Conservation (phyloP, 2,329 filamentous ascomycete genomes). For the Cladophialophora bantiana region DNA sequence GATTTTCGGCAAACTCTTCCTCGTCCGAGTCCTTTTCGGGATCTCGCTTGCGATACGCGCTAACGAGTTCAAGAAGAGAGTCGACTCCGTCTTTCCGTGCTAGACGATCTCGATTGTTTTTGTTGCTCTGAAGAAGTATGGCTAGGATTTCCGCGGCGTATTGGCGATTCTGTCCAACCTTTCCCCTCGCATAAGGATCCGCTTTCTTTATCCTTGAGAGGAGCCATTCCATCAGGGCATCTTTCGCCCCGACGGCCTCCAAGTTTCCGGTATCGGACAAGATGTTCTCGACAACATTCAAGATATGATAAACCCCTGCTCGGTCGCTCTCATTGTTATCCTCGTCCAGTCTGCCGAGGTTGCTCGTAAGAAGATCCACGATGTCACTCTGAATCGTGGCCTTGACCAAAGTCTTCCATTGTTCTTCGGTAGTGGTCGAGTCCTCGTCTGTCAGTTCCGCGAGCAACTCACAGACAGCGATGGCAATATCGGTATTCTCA, state of each 20-base stretch:
- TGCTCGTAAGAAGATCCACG: slow-evolving; percentile 75
- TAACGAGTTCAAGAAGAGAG: slow-evolving; percentile 78
- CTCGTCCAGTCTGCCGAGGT: slow-evolving; percentile 82
- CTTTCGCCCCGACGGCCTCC: slow-evolving; percentile 70
- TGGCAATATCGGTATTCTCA: slow-evolving; percentile 96
- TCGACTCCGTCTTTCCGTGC: slow-evolving; percentile 73
- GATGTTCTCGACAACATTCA: slow-evolving; percentile 84
- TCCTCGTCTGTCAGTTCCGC: slow-evolving; percentile 94
- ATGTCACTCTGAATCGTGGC: slow-evolving; percentile 73
- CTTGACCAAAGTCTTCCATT: slow-evolving; percentile 79
- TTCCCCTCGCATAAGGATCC: slow-evolving; percentile 59
- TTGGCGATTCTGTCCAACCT: slow-evolving; percentile 88
- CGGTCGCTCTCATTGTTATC: slow-evolving; percentile 70
- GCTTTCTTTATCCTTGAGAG: slow-evolving; percentile 73
- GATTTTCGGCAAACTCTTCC: slow-evolving; percentile 92
- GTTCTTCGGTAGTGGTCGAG: slow-evolving; percentile 76
- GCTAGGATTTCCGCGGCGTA: slow-evolving; percentile 92
- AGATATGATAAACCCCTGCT: slow-evolving; percentile 83
- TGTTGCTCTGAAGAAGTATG: slow-evolving; percentile 73
- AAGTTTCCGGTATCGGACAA: slow-evolving; percentile 74
- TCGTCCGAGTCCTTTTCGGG: slow-evolving; percentile 85
- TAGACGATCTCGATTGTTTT: slow-evolving; percentile 33
- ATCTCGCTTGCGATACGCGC: slow-evolving; percentile 83
- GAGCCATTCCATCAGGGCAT: slow-evolving; percentile 76
- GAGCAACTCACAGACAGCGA: slow-evolving; percentile 87